Evolutionary conservation across 2,329 filamentous ascomycete species (phyloP), one percentile per base, ranked within the genome.

Genomic region (Gaeumannomyces tritici): DNA sequence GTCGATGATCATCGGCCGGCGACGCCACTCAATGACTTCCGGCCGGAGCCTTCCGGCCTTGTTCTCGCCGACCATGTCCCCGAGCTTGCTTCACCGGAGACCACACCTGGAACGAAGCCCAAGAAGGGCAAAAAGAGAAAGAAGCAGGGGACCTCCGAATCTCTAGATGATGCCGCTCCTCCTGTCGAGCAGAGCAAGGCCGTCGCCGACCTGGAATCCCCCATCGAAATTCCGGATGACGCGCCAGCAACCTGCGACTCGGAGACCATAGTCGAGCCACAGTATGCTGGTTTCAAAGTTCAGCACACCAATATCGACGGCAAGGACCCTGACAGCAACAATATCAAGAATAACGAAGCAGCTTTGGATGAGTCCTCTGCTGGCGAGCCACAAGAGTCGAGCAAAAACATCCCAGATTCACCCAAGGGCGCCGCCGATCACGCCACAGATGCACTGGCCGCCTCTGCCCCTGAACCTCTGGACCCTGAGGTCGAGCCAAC

Each of bases 121-220:
- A 74, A 75, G 66, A 74, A 74, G 42, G 65, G 67, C 65, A 70
- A 68, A 63, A 67, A 66, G 61, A 66, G 63, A 29, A 67, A 66
- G 55, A 63, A 63, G 26, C 64, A 64, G 59, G 65, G 64, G 27
- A 18, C 55, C 18, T 31, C 62, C 13, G n/a, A 29, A 18, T 35
- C 51, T 29, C 33, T 55, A 9, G 59, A 55, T 12, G 29, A 61
- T 55, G 27, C n/a, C 12, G 21, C 12, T 47, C 51, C 35, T 6
- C 12, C 59, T 31, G 21, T 29, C 21, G 59, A 61, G 6, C 29
- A 27, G 21, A 24, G 24, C 47, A 55, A 54, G 24, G 11, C 9
- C 47, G 1, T 28, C 7, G 15, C n/a, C 28, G 59, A 35, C 6
- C 21, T 15, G 3, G 28, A 56, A 55, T 18, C 27, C 28, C 24